These are phyloP conservation scores for Tolypocladium paradoxum DNA, from an alignment of 2,329 filamentous ascomycete genomes.

Conservation along the genomic window DNA sequence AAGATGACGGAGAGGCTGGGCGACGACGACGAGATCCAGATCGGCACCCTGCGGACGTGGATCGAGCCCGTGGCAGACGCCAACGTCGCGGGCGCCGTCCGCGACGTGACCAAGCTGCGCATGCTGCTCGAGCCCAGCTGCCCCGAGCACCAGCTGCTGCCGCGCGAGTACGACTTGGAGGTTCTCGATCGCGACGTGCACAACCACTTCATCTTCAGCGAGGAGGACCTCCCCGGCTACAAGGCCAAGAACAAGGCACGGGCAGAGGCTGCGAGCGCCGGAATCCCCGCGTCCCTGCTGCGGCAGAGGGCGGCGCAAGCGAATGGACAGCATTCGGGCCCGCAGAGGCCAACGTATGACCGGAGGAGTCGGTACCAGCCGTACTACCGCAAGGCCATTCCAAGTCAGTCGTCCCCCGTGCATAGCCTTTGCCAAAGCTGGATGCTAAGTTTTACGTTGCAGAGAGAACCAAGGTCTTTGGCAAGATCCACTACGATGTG, in stretches of 20 bases:
- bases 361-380: constrained; percentile 39
- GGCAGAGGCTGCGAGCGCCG: constrained; percentile 44
- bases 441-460: constrained; percentile 11
- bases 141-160: constrained; percentile 61
- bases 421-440: background rate
- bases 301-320: constrained; percentile 22
- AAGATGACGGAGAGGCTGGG: constrained; percentile 46
- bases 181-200: constrained; percentile 52
- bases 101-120: constrained; percentile 28
- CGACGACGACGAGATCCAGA: constrained; percentile 70
- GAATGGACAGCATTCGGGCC: background rate
- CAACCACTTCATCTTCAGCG: constrained; percentile 87
- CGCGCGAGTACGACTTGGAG: constrained; percentile 78
- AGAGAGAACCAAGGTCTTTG: constrained; percentile 72
- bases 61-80: constrained; percentile 41
- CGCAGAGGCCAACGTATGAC: constrained; percentile 33
- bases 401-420: constrained; percentile 43
- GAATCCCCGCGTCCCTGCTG: constrained; percentile 48
- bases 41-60: constrained; percentile 62
- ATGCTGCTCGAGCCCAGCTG: constrained; percentile 60
- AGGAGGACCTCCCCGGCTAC: constrained; percentile 68
- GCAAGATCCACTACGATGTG: constrained; percentile 65
- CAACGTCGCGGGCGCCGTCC: constrained; percentile 29
- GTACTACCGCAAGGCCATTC: constrained; percentile 61
- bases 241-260: constrained; percentile 38